Conservation (phyloP, 768 basidiomycete species). For the Lactifluus echinatus region DNA sequence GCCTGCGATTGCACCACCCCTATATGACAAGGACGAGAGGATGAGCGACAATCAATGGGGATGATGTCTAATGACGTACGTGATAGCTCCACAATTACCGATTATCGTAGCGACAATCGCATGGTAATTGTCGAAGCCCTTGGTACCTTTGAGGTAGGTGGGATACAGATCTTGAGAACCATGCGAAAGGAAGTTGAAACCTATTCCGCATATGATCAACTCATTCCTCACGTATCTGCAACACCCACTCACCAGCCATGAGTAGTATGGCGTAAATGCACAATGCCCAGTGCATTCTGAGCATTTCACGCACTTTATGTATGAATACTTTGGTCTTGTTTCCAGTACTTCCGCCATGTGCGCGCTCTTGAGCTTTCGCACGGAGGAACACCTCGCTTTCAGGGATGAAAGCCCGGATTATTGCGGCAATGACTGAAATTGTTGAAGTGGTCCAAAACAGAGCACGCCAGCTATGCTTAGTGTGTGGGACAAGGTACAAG, state of each 20-base stretch:
- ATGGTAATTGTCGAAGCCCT: conserved; percentile 27
- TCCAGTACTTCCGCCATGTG: conserved; percentile 28
- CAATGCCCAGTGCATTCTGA: conserved; percentile 71
- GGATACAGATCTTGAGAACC: conserved; percentile 39
- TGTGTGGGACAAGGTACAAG: conserved; percentile 43
- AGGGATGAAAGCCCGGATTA: conserved; percentile 57
- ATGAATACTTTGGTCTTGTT: conserved; percentile 67
- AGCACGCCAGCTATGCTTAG: conserved; percentile 47
- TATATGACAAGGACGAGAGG: conserved; percentile 15
- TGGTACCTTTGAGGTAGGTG: conserved; percentile 31
- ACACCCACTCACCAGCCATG: conserved; percentile 44
- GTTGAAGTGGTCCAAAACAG: conserved; percentile 78
- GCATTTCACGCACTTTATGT: conserved; percentile 63
- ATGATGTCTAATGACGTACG: conserved; percentile 14
- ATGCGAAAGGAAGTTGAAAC: conserved; percentile 48
- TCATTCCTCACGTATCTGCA: not conserved
- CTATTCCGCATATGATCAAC: conserved; percentile 20
- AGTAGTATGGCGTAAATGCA: conserved; percentile 80
- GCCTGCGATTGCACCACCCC: conserved; percentile 34
- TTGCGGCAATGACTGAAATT: conserved; percentile 60
- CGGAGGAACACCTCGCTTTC: conserved; percentile 70
- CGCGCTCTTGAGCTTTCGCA: conserved; percentile 48
- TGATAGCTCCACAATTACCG: conserved; percentile 28
- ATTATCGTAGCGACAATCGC: conserved; percentile 40
- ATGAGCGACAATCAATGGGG: not conserved